Base-by-base conservation (phyloP, 163 green algal genomes). In the Chlamydomonas reinhardtii region DNA sequence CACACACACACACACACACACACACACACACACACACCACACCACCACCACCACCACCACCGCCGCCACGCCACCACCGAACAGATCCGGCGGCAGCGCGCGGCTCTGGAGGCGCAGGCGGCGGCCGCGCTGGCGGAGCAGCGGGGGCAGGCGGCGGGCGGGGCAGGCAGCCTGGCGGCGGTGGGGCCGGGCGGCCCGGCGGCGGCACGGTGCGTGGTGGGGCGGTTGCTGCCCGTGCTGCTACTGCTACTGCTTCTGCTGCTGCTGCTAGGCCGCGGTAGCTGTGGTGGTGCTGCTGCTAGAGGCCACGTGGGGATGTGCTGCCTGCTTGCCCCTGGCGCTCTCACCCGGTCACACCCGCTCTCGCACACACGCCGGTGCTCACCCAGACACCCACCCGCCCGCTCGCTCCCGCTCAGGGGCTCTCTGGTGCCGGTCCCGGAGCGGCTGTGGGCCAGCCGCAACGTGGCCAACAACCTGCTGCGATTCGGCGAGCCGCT, bases 401-500 rank as follows among this genome's bases (percentile, higher is more conserved):
- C 24, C 27, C 61, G 22, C 1, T 35, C 34, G 6, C 15, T 8
- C 35, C 35, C 25, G 20, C 29, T 9, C 39, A 75, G 76, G 43
- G 64, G 76, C 76, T 84, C 76, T 0, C 64, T 84, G 31, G 79
- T 73, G 0, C 91, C 91, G 0, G 79, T 90, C 1, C 91, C 91
- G 19, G 91, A 94, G 84, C 76, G 84, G 25, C 88, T 87, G 76
- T 94, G 91, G 91, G 91, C 89, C 37, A 54, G 84, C 68, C 87
- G 91, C 39, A 94, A 94, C 61, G 89, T 94, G 61, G 91, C 91
- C 43, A 91, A 90, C 69, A 90, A 75, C 76, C 77, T 94, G 76
- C 32, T 94, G 64, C 74, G 80, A 32, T 90, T 84, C 69, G 84
- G 76, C 5, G 83, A 74, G 65, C 43, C 65, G 61, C 12, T 64